These are phyloP conservation scores for Plectosphaerella cucumerina DNA, from an alignment of 2,329 filamentous ascomycete species.

Conservation along the genomic window DNA sequence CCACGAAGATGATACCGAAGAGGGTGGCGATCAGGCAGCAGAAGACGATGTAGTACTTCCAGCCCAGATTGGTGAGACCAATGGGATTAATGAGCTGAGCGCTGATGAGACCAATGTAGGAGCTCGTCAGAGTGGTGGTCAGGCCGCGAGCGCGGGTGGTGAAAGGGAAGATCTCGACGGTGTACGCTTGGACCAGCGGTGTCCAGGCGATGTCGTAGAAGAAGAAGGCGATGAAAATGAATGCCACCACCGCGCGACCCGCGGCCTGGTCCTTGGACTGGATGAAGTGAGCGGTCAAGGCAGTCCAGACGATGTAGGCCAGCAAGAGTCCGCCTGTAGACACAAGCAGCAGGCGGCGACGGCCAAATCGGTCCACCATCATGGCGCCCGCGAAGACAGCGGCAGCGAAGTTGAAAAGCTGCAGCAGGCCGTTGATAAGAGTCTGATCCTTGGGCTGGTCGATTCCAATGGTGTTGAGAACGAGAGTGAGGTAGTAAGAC, in stretches of 20 bases:
- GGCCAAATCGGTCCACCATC: slow-evolving; percentile 31
- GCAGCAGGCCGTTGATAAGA: slow-evolving; percentile 29
- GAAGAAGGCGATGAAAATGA: slow-evolving; percentile 32
- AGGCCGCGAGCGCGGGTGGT: slow-evolving; percentile 8
- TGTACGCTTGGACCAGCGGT: slow-evolving; percentile 24
- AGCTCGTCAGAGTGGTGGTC: slow-evolving; percentile 1
- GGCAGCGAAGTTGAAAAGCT: slow-evolving; percentile 24
- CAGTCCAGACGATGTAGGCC: slow-evolving; percentile 29
- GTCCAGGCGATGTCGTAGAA: slow-evolving; percentile 31
- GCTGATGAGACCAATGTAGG: slow-evolving; percentile 18
- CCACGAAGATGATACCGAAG: slow-evolving; percentile 29
- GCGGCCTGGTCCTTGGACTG: slow-evolving; percentile 4
- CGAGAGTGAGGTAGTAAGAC: slow-evolving; percentile 30
- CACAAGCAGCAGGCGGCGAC: slow-evolving; percentile 30
- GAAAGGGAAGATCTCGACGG: slow-evolving; percentile 21
- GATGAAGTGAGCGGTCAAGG: slow-evolving; percentile 7
- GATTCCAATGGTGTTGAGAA: slow-evolving; percentile 30
- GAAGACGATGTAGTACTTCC: slow-evolving; percentile 37
- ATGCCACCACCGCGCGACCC: slow-evolving; percentile 23
- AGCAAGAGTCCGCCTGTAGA: slow-evolving; percentile 24
- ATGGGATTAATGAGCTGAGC: slow-evolving; percentile 36
- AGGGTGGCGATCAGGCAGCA: slow-evolving; percentile 26
- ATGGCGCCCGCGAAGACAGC: slow-evolving; percentile 26
- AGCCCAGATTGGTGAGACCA: slow-evolving; percentile 28
- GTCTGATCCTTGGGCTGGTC: slow-evolving; percentile 26